phyloP scores from a whole-genome alignment of 129 eudicot species.

The Flaveria linearis region DNA sequence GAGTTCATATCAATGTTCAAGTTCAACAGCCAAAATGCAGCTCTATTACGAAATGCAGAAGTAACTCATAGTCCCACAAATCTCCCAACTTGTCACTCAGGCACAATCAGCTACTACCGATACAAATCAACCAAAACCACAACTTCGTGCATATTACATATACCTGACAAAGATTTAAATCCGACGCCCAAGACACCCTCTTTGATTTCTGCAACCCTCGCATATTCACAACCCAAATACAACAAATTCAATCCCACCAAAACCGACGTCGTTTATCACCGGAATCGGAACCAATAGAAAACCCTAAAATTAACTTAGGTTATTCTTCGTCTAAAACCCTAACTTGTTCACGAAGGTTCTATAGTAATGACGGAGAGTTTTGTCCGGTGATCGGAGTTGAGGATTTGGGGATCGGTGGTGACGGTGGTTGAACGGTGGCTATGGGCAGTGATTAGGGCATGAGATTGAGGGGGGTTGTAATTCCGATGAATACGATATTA shows the following conservation, averaged over 20 bases:
- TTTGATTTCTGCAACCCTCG: slow-evolving; percentile 71
- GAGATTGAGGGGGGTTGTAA: not conserved
- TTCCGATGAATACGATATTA: no score
- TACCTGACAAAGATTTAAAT: slow-evolving; percentile 94
- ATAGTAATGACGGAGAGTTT: slow-evolving; percentile 7
- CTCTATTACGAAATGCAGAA: slow-evolving; percentile 7
- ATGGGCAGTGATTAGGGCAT: slow-evolving; percentile 29
- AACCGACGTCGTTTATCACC: no score
- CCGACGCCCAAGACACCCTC: slow-evolving; percentile 84
- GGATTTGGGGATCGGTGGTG: not conserved
- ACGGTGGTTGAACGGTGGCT: not conserved
- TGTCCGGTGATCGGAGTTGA: slow-evolving; percentile 13
- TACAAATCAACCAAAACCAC: not conserved
- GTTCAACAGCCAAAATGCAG: slow-evolving; percentile 26
- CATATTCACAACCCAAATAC: slow-evolving; percentile 38
- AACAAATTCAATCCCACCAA: slow-evolving; percentile 24
- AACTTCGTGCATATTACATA: slow-evolving; percentile 20
- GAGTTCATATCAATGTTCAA: not conserved
- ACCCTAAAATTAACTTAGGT: slow-evolving; percentile 29
- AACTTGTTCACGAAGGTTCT: slow-evolving; percentile 24
- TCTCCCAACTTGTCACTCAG: slow-evolving; percentile 24
- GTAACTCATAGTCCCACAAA: slow-evolving; percentile 24
- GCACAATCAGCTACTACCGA: not conserved
- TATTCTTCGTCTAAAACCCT: slow-evolving; percentile 29
- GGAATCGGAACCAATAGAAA: slow-evolving; percentile 12